Base-by-base conservation (phyloP, 1,284 basidiomycete species). In the Anthracocystis panici-leucophaei region DNA sequence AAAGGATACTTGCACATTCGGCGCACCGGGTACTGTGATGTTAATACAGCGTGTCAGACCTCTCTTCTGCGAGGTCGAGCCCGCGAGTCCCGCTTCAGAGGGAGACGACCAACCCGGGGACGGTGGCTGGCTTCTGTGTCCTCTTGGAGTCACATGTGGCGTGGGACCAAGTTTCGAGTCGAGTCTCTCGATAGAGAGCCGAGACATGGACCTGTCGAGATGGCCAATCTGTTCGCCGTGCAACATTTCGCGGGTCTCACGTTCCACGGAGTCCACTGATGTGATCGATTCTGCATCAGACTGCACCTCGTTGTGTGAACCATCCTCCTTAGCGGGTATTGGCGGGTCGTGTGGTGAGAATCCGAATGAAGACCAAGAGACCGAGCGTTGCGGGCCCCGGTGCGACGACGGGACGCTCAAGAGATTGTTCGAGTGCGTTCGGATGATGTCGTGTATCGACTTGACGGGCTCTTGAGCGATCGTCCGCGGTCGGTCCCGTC, bases 41-140 rank as follows among this genome's bases (percentile, higher is more conserved):
- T 88, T 91, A 46, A 97, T 85, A 45, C 95, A 86, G 0, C 91
- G 92, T 1, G 94, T 99, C 62, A 98, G 88, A 53, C 92, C 89
- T 21, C 91, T 89, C 21, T 93, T 94, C 21, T 91, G 92, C 57
- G 97, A 88, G 81, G 41, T 8, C n/a, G 38, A 23, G 35, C 29
- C 12, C 12, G 35, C 48, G 6, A 18, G 14, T 6, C 33, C 44
- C 8, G 50, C 42, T 5, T 42, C 35, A 5, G 38, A 27, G 16
- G 29, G 41, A 12, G 58, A 57, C 29, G 20, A 54, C 8, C 31
- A 35, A 5, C 10, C 29, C 25, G 56, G 42, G 11, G 40, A 44
- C 7, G 44, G 14, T 9, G 29, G 12, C 29, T 45, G 46, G 18
- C 41, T 31, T n/a, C 16, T 23, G 23, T 27, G 21, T 18, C 18